These are phyloP conservation scores for Colletotrichum musicola DNA, from an alignment of 2,329 filamentous ascomycete species.

Conservation along the genomic window DNA sequence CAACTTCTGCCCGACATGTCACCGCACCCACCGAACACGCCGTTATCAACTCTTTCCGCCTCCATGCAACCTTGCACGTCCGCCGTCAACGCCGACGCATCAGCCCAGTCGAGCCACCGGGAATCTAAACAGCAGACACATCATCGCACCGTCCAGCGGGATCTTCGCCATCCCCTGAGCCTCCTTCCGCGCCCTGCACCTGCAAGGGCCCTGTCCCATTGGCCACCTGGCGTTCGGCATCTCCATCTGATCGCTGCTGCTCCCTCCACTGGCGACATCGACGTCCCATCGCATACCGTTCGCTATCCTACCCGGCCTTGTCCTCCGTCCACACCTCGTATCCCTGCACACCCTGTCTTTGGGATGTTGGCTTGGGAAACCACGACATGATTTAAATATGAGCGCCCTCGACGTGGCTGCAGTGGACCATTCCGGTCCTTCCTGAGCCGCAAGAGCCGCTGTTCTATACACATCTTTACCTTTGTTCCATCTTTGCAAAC, in stretches of 20 bases:
- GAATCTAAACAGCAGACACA: slow-evolving; percentile 22
- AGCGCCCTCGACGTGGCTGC: slow-evolving; percentile 1
- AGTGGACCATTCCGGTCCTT: neutral
- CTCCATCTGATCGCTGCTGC: slow-evolving; percentile 22
- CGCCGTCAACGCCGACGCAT: neutral
- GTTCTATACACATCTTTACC: slow-evolving; percentile 5
- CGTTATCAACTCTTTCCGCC: slow-evolving; percentile 7
- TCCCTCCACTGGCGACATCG: neutral
- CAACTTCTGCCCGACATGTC: slow-evolving; percentile 35
- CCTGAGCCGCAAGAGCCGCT: slow-evolving; percentile 20
- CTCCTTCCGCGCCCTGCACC: neutral
- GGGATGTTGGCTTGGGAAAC: neutral
- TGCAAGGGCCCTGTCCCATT: neutral
- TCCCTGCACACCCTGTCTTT: slow-evolving; percentile 6
- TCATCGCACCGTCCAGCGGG: slow-evolving; percentile 4
- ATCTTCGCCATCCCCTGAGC: neutral
- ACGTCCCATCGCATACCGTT: neutral
- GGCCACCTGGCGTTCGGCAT: slow-evolving; percentile 27
- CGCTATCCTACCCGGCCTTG: neutral
- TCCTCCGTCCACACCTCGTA: slow-evolving; percentile 7
- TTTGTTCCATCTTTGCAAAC: slow-evolving; percentile 29
- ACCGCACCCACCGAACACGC: slow-evolving; percentile 31
- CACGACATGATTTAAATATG: slow-evolving; percentile 28
- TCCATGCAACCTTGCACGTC: slow-evolving; percentile 28
- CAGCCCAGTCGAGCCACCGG: slow-evolving; percentile 26